A percentile compares a stretch with the other conserved stretches of the same genome.
Conservation (phyloP, 768 basidiomycete species). For the Boletus insuetus region DNA sequence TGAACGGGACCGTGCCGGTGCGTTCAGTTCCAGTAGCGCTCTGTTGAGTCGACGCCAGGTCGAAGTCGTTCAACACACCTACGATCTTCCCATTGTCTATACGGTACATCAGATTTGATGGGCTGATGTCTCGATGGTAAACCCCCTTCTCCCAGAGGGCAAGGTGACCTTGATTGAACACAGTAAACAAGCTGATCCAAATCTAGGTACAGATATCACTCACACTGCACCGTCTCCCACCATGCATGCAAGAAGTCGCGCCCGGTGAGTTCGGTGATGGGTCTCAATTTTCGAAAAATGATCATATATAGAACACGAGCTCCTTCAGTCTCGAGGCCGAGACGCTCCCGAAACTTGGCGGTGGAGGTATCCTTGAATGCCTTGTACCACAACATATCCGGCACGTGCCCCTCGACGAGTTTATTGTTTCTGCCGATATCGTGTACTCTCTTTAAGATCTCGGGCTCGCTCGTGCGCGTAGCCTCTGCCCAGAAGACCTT, state of each 20-base stretch:
- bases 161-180: neutral
- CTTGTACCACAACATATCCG: neutral
- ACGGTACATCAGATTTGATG: constrained; percentile 1
- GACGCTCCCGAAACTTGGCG: neutral
- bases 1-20: too few species aligned
- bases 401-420: neutral
- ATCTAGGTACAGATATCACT: neutral
- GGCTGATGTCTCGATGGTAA: neutral
- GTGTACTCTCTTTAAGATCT: constrained; percentile 1
- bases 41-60: neutral
- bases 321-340: neutral
- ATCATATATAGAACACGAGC: neutral
- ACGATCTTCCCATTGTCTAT: neutral
- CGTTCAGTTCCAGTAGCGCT: too few species aligned
- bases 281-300: neutral
- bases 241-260: neutral
- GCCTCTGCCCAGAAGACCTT: neutral
- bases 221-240: constrained; percentile 2
- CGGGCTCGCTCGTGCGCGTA: constrained; percentile 2
- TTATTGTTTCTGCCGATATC: neutral
- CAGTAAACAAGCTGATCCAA: too few species aligned
- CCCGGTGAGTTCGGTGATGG: neutral
- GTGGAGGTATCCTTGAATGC: neutral
- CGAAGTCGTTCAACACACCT: neutral
- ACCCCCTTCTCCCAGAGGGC: neutral